phyloP scores from a whole-genome alignment of 257 asterid genomes.

The Solanum dulcamara region DNA sequence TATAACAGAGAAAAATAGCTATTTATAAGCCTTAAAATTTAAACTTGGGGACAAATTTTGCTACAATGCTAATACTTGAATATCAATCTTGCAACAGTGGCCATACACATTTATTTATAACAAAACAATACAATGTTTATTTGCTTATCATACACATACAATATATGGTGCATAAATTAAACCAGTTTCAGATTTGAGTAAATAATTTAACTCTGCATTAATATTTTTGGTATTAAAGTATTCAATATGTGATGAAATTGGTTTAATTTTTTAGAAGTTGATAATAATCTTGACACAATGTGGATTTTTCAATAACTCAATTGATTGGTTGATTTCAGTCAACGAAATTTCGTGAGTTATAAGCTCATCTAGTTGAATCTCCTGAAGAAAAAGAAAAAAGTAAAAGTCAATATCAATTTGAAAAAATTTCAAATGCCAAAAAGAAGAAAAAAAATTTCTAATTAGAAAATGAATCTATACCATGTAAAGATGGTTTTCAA shows the following conservation, averaged over 20 bases:
- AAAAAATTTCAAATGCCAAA: neutral
- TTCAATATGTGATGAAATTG: neutral
- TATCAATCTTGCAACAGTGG: neutral
- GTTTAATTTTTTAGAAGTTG: conserved; percentile 19
- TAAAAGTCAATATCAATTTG: neutral
- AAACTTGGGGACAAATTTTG: neutral
- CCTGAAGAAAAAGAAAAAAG: conserved; percentile 18
- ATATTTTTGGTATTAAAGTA: neutral
- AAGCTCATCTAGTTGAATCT: conserved; percentile 43
- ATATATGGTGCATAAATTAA: neutral
- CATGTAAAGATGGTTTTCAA: neutral
- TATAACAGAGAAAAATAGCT: neutral
- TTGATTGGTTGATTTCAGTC: conserved; percentile 33
- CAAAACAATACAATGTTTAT: no score
- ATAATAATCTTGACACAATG: conserved; percentile 39
- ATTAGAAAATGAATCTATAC: neutral
- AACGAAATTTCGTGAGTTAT: conserved; percentile 46
- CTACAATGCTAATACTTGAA: neutral
- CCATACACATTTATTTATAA: neutral
- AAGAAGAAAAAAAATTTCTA: neutral
- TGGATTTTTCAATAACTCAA: conserved; percentile 41
- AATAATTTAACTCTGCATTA: neutral
- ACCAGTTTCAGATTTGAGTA: neutral
- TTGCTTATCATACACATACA: neutral
- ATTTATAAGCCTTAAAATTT: neutral